These are phyloP conservation scores for Lachnellula subtilissima DNA, from an alignment of 2,329 filamentous ascomycete species.

Conservation along the genomic window DNA sequence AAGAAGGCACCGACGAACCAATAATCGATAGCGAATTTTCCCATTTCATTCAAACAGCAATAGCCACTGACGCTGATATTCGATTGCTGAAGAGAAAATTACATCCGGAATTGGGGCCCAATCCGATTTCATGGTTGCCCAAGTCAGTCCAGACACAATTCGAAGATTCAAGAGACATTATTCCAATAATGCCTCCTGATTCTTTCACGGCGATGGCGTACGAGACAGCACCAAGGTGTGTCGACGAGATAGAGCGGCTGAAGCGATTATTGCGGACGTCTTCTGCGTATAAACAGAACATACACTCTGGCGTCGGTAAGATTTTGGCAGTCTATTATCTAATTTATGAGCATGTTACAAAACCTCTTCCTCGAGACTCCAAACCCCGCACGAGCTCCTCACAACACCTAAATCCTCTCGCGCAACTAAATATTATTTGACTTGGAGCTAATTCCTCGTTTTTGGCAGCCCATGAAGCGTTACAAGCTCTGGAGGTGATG, in stretches of 20 bases:
- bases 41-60: slow-evolving; percentile 12
- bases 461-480: slow-evolving; percentile 3
- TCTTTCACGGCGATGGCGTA: slow-evolving; percentile 21
- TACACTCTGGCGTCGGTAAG: background rate
- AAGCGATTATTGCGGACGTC: slow-evolving; percentile 6
- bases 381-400: no score
- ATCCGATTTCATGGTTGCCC: slow-evolving; percentile 13
- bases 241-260: slow-evolving; percentile 12
- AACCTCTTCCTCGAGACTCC: no score
- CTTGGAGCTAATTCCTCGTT: no score
- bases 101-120: slow-evolving; percentile 1
- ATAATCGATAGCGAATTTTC: slow-evolving; percentile 14
- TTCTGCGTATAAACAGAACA: slow-evolving; percentile 2
- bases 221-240: slow-evolving; percentile 15
- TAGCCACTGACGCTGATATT: slow-evolving; percentile 10
- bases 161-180: slow-evolving; percentile 6
- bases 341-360: no score
- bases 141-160: slow-evolving; percentile 2
- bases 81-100: slow-evolving; percentile 4
- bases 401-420: no score
- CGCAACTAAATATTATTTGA: no score
- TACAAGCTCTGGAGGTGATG: slow-evolving; percentile 10
- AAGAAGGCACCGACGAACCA: slow-evolving; percentile 8
- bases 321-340: no score
- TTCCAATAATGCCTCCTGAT: slow-evolving; percentile 5